These are phyloP conservation scores for Fusarium paranaense DNA, from an alignment of 2,329 filamentous ascomycete species.

Conservation along the genomic window DNA sequence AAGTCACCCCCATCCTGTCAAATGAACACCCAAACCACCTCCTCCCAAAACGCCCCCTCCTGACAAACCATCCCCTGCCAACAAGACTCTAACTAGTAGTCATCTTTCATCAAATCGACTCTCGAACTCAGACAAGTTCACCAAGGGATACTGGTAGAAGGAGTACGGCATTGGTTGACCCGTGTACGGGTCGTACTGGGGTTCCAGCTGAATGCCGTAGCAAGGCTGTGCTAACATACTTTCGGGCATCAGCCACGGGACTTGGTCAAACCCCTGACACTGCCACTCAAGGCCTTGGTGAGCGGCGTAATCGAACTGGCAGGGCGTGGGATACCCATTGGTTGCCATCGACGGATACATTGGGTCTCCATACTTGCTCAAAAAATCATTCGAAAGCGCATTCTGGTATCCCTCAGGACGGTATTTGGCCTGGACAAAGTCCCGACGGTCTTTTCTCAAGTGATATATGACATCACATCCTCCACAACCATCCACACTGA, in stretches of 20 bases:
- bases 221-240: background rate
- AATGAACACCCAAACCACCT: background rate
- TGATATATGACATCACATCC: background rate
- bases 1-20: background rate
- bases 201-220: background rate
- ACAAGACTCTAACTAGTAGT: background rate
- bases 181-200: background rate
- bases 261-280: background rate
- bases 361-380: background rate
- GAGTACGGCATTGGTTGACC: background rate
- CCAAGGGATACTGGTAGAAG: background rate
- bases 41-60: background rate
- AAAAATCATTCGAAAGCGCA: background rate
- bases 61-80: background rate
- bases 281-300: background rate
- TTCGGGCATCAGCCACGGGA: background rate
- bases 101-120: no score
- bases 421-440: background rate
- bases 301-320: background rate
- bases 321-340: background rate
- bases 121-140: no score
- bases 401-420: background rate
- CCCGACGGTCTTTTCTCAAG: no score
- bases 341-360: background rate
- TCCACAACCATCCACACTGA: background rate